Percentiles rank a stretch among this genome's conserved stretches.
These are phyloP conservation scores for Simplicillium aogashimaense DNA, from an alignment of 2,329 filamentous ascomycete species.

Conservation along the genomic window DNA sequence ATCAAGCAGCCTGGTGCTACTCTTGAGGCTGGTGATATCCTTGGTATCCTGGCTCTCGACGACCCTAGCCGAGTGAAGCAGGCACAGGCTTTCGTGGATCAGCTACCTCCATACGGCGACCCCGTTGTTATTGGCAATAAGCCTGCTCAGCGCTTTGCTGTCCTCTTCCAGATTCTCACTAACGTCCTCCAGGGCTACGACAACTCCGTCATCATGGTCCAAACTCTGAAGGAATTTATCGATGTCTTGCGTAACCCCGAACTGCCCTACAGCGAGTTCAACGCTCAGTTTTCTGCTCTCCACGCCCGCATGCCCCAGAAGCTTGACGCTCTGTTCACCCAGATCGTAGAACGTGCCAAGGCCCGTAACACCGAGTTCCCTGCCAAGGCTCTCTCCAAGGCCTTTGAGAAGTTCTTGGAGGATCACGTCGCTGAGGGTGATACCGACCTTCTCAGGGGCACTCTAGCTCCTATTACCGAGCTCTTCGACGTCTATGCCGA, in stretches of 20 bases:
- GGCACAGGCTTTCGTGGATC: conserved; percentile 84
- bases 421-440: conserved; percentile 71
- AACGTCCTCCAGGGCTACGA: conserved; percentile 93
- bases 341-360: conserved; percentile 77
- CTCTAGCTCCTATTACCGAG: conserved; percentile 64
- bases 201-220: conserved; percentile 92
- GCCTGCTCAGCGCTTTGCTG: conserved; percentile 75
- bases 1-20: conserved; percentile 99
- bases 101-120: conserved; percentile 76
- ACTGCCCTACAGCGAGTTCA: conserved; percentile 94
- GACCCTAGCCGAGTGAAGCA: conserved; percentile 96
- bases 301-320: conserved; percentile 95
- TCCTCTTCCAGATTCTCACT: conserved; percentile 66
- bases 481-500: conserved; percentile 76
- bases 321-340: conserved; percentile 71
- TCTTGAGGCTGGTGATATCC: conserved; percentile 92
- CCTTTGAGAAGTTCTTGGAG: conserved; percentile 78
- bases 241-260: conserved; percentile 82
- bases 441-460: conserved; percentile 60
- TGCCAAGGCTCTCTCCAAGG: conserved; percentile 75
- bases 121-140: conserved; percentile 86
- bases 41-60: conserved; percentile 93
- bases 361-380: conserved; percentile 79
- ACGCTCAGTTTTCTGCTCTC: conserved; percentile 89
- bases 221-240: conserved; percentile 80